These are phyloP conservation scores for Boletellus sp. DNA, from an alignment of 1,284 basidiomycete species.

Conservation along the genomic window DNA sequence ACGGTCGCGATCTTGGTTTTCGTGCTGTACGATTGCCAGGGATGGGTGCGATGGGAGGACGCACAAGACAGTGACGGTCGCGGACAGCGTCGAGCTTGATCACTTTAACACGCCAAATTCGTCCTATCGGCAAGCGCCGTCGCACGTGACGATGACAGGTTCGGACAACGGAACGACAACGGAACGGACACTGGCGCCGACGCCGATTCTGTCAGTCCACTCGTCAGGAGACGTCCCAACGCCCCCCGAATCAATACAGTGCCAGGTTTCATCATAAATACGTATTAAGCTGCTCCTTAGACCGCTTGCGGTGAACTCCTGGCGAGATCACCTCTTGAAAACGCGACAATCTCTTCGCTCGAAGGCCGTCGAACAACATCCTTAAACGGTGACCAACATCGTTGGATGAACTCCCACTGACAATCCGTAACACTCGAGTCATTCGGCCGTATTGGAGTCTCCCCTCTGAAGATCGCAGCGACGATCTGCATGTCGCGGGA, in stretches of 20 bases:
- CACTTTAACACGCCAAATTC: slow-evolving; percentile 43
- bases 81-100: slow-evolving; percentile 37
- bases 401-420: slow-evolving; percentile 11
- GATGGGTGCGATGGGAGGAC: slow-evolving; percentile 19
- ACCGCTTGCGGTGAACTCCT: too few relatives aligned
- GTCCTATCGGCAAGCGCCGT: slow-evolving; percentile 30
- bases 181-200: slow-evolving; percentile 14
- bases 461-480: slow-evolving; percentile 2
- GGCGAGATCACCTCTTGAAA: not conserved
- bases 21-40: slow-evolving; percentile 15
- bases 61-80: slow-evolving; percentile 11
- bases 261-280: too few relatives aligned
- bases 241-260: too few relatives aligned
- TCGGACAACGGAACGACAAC: slow-evolving; percentile 19
- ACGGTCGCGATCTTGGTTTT: slow-evolving; percentile 18
- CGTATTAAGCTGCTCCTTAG: too few relatives aligned
- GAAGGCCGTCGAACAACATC: not conserved
- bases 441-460: slow-evolving; percentile 4
- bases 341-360: slow-evolving; percentile 4
- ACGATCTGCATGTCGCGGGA: slow-evolving; percentile 1
- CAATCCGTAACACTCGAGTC: slow-evolving; percentile 3
- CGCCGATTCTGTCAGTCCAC: slow-evolving; percentile 1
- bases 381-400: slow-evolving; percentile 3
- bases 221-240: too few relatives aligned
- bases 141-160: slow-evolving; percentile 23